These are phyloP conservation scores for Lolium rigidum DNA, from an alignment of 176 grass and related monocot genomes.

Conservation along the genomic window DNA sequence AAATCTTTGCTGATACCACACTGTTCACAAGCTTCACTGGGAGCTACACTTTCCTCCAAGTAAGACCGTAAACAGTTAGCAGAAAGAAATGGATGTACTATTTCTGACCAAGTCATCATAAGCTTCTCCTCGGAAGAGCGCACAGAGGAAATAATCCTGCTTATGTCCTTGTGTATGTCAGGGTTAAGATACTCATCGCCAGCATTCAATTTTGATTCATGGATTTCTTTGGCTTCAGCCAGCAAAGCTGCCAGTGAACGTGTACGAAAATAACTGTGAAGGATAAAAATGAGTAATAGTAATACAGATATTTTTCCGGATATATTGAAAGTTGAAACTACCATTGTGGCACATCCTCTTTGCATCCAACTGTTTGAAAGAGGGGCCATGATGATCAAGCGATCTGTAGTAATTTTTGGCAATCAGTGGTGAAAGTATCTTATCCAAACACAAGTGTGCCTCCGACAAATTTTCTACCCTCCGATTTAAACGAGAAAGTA, in stretches of 20 bases:
- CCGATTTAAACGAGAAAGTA: conserved; percentile 55
- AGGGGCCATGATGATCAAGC: conserved; percentile 45
- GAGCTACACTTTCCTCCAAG: conserved; percentile 7
- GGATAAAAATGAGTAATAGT: neutral
- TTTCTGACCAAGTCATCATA: conserved; percentile 39
- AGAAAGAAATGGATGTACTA: conserved; percentile 44
- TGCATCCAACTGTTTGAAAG: conserved; percentile 54
- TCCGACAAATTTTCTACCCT: conserved; percentile 43
- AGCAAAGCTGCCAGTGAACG: conserved; percentile 46
- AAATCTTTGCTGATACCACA: conserved; percentile 39
- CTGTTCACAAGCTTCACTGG: conserved; percentile 40
- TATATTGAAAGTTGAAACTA: neutral
- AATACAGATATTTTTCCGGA: neutral
- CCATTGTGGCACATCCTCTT: conserved; percentile 51
- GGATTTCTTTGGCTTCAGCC: conserved; percentile 49
- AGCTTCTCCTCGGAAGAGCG: conserved; percentile 42
- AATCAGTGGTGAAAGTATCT: conserved; percentile 32
- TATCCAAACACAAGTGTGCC: conserved; percentile 23
- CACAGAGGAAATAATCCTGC: conserved; percentile 36
- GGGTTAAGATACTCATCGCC: conserved; percentile 28
- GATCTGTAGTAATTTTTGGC: conserved; percentile 47
- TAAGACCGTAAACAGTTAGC: neutral
- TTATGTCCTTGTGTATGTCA: conserved; percentile 47
- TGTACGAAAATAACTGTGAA: neutral
- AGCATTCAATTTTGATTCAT: conserved; percentile 10